Evolutionary conservation across 2,329 filamentous ascomycete species (phyloP).

Genomic region (Penicillium sp.): DNA sequence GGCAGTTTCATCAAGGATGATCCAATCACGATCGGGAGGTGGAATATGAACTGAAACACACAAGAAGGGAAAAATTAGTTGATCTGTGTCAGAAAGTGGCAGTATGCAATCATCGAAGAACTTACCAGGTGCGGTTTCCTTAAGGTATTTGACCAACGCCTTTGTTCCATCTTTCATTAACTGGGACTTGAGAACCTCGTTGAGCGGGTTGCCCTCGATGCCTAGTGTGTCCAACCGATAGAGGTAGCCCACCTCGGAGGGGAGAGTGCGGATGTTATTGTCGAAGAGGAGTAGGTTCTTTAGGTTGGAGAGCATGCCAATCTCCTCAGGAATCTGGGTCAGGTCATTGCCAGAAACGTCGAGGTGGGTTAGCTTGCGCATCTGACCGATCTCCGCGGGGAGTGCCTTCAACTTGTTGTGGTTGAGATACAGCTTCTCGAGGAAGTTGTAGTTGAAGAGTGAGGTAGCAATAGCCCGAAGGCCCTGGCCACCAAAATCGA

Average conservation of each 20-base stretch:
- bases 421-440: slow-evolving; percentile 90
- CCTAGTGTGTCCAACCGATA: slow-evolving; percentile 88
- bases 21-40: slow-evolving; percentile 74
- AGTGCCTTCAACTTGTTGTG: slow-evolving; percentile 85
- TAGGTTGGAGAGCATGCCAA: slow-evolving; percentile 95
- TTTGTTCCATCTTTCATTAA: slow-evolving; percentile 87
- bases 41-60: slow-evolving; percentile 68
- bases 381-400: slow-evolving; percentile 78
- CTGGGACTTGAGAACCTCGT: slow-evolving; percentile 75
- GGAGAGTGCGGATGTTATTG: slow-evolving; percentile 81
- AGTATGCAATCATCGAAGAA: slow-evolving; percentile 16
- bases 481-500: slow-evolving; percentile 96
- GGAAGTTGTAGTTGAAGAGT: slow-evolving; percentile 85
- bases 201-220: slow-evolving; percentile 87
- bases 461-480: slow-evolving; percentile 78
- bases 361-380: slow-evolving; percentile 79
- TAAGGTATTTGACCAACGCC: slow-evolving; percentile 78
- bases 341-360: slow-evolving; percentile 91
- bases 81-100: neutral
- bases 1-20: slow-evolving; percentile 68
- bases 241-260: slow-evolving; percentile 84
- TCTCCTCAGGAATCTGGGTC: slow-evolving; percentile 78
- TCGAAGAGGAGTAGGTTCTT: slow-evolving; percentile 86
- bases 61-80: slow-evolving; percentile 23
- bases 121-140: slow-evolving; percentile 84